Evolutionary conservation across 2,329 filamentous ascomycete genomes (phyloP), one percentile per base, ranked within the genome.

Genomic region (Metarhizium brunneum): DNA sequence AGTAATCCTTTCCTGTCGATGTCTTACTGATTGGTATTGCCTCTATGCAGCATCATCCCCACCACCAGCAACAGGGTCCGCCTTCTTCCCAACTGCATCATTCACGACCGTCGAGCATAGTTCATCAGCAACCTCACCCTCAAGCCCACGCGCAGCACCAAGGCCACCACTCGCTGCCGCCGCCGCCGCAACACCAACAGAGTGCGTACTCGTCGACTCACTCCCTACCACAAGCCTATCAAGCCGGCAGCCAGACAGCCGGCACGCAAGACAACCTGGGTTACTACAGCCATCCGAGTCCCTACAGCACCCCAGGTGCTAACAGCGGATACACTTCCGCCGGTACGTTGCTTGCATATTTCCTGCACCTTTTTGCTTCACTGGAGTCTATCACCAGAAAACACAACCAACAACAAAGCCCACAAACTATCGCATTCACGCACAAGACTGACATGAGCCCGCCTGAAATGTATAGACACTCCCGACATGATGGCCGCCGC

Each of bases 281-380:
- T 64, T 95, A 92, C 72, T 84, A 87, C 67, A 82, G 87, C 57
- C 88, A 94, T 68, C 83, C 88, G 60, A 90, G 85, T 69, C 83
- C 89, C 11, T 95, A 95, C 76, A 91, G 87, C 73, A 87, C 89
- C 55, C 85, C 88, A 63, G 90, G 87, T 74, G 83, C 87, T 58
- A 85, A 87, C 55, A 88, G 87, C 73, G 88, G 88, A 75, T 96
- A 95, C 73, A 86, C 89, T 61, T 90, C 90, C 68, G 88, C 88
- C 77, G 89, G 90, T 94, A 75, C 79, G 86, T 78, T 59, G 10
- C 10, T 8, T 36, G 38, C 54, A 25, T 29, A 16, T 50, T 42
- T 53, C 55, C 36, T 52, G 47, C 14, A 8, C 11, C 16, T 29
- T 54, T 40, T 18, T 32, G 32, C 30, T 45, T 29, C 35, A 14